Evolutionary conservation across 352 stramenopile genomes (phyloP).

Genomic region (Pythium pyrilobum): DNA sequence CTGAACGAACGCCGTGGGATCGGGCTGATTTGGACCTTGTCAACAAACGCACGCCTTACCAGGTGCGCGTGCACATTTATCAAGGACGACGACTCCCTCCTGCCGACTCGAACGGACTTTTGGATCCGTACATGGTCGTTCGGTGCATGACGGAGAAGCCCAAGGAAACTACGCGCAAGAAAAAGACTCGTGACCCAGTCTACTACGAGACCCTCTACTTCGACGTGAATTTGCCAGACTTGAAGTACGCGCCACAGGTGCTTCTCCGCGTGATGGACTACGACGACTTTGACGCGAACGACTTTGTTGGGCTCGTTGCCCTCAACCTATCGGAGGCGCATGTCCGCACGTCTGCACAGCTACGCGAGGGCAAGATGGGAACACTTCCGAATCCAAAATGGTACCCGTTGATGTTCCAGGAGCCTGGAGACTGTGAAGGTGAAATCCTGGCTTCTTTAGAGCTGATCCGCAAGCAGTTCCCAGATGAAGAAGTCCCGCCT

Average conservation of each 20-base stretch:
- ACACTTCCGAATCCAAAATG: conserved; percentile 65
- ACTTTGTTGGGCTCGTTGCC: conserved; percentile 56
- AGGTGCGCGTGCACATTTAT: conserved; percentile 83
- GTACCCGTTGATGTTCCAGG: conserved; percentile 73
- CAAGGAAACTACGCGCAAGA: conserved; percentile 66
- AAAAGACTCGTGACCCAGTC: conserved; percentile 75
- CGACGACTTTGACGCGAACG: conserved; percentile 69
- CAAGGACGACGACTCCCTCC: conserved; percentile 73
- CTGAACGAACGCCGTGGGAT: conserved; percentile 51
- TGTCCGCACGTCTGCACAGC: conserved; percentile 56
- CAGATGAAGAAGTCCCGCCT: conserved; percentile 51
- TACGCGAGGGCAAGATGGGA: conserved; percentile 33
- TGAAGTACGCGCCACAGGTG: conserved; percentile 74
- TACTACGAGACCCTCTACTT: conserved; percentile 88
- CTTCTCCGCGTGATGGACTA: conserved; percentile 79
- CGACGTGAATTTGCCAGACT: conserved; percentile 73
- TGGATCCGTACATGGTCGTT: conserved; percentile 81
- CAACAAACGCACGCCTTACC: conserved; percentile 76
- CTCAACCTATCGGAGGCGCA: conserved; percentile 71
- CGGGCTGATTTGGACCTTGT: conserved; percentile 45
- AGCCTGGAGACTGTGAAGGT: conserved; percentile 73
- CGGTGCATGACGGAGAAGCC: conserved; percentile 77
- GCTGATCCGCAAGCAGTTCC: conserved; percentile 65
- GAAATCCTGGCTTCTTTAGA: conserved; percentile 75
- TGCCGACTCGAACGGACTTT: conserved; percentile 77